Conservation (phyloP, 2,329 filamentous ascomycete species). For the Talaromyces sp. region DNA sequence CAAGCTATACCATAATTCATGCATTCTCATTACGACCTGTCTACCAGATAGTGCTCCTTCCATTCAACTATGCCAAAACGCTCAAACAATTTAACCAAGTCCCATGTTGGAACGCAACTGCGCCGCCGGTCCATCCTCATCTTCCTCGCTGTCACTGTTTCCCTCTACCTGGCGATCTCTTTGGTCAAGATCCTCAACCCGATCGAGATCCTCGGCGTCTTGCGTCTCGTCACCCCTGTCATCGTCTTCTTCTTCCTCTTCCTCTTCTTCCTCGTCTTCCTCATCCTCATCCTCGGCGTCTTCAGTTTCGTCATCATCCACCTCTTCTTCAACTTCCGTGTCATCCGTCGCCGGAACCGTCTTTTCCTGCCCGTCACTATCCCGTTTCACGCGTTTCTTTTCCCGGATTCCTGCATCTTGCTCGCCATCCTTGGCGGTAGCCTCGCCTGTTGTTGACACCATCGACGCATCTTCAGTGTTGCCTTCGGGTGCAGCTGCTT, state of each 20-base stretch:
- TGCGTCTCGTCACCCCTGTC: slow-evolving; percentile 18
- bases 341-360: slow-evolving; percentile 17
- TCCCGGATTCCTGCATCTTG: slow-evolving; percentile 10
- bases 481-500: slow-evolving; percentile 27
- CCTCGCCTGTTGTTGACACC: not conserved
- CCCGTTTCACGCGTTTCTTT: slow-evolving; percentile 12
- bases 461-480: not conserved
- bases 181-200: slow-evolving; percentile 33
- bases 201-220: slow-evolving; percentile 31
- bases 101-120: slow-evolving; percentile 13
- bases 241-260: slow-evolving; percentile 18
- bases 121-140: slow-evolving; percentile 13
- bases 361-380: slow-evolving; percentile 22
- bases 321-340: slow-evolving; percentile 19
- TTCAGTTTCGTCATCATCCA: slow-evolving; percentile 9
- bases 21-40: not conserved
- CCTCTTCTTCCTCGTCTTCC: slow-evolving; percentile 14
- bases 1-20: not conserved
- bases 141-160: slow-evolving; percentile 12
- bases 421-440: not conserved
- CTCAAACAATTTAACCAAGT: slow-evolving; percentile 4
- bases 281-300: slow-evolving; percentile 6
- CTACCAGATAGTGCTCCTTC: not conserved
- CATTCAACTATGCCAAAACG: not conserved
- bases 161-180: slow-evolving; percentile 11